Base-by-base conservation (phyloP, 441 rosid genomes). In the Gossypium laxum region DNA sequence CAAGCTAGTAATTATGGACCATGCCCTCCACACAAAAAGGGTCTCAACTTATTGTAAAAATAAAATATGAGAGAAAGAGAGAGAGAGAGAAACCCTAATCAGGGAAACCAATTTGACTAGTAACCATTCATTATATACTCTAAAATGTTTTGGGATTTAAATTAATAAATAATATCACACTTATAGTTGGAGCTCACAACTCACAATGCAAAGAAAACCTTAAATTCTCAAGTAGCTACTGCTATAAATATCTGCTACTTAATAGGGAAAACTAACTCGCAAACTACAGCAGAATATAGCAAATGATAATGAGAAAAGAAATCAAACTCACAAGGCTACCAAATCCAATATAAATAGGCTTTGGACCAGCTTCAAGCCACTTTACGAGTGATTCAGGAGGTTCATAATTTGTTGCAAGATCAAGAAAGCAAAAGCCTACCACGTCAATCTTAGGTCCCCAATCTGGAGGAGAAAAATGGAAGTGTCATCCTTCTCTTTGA, bases 371-470 rank as follows among this genome's bases (percentile, higher is more conserved):
- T 74, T 84, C 82, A 77, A 95, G 91, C 99, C 99, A 91, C 80
- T 87, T 76, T 72, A 89, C 81, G 57, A 95, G 95, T 43, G 83
- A 76, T 75, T 84, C 88, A 1, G 98, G 98, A 84, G 99, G 99
- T 76, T 86, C 95, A 85, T 88, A 95, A 73, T 92, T 92, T 73
- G 96, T 86, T 67, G 98, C 96, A 58, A 95, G 97, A 87, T 95
- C 97, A 79, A 95, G 99, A 80, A 91, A 95, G 85, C 93, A 92
- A 82, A 92, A 95, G 30, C 99, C 99, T 54, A 95, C 97, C 58
- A 95, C 99, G 72, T 95, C 99, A 72, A 89, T 77, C 75, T 91
- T 94, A 19, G 91, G 87, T 22, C 99, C 99, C 99, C 99, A 95
- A 76, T 95, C 98, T 95, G 89, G 62, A 72, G 12, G 74, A 45